Percentiles rank a stretch among this genome's conserved stretches.
These are phyloP conservation scores for Monosporascus sp. DNA, from an alignment of 2,329 filamentous ascomycete genomes.

Conservation along the genomic window DNA sequence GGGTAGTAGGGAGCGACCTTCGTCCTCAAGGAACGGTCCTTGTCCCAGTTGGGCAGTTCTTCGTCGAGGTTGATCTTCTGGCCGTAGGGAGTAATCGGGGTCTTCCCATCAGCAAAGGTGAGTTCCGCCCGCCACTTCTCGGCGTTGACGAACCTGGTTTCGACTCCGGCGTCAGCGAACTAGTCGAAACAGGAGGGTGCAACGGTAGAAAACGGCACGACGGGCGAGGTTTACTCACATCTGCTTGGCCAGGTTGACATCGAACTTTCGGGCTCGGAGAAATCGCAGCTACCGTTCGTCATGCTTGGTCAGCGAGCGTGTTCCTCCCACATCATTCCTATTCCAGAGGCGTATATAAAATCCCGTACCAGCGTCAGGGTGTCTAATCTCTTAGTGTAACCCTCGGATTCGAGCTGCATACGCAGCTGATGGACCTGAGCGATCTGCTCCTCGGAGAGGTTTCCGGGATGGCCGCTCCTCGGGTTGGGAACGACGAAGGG, in stretches of 20 bases:
- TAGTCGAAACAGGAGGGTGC: too few species aligned
- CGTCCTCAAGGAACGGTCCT: constrained; percentile 57
- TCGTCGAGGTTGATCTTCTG: constrained; percentile 53
- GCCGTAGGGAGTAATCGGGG: constrained; percentile 5
- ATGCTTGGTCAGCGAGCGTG: neutral
- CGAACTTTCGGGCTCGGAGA: constrained; percentile 90
- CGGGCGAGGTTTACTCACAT: constrained; percentile 62
- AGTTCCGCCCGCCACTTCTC: neutral
- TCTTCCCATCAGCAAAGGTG: neutral
- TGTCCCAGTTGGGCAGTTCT: constrained; percentile 63
- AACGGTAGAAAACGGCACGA: constrained; percentile 8
- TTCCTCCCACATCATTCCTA: neutral
- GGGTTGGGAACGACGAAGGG: constrained; percentile 69
- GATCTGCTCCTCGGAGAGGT: constrained; percentile 82
- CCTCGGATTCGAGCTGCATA: constrained; percentile 74
- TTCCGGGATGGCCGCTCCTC: constrained; percentile 76
- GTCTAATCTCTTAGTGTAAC: constrained; percentile 79
- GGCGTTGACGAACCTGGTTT: neutral
- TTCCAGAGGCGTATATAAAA: neutral
- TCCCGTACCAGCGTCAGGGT: constrained; percentile 76
- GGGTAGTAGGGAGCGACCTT: constrained; percentile 88
- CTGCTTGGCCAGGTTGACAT: constrained; percentile 73
- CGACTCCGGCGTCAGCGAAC: neutral
- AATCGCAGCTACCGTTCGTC: constrained; percentile 63
- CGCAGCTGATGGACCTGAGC: constrained; percentile 84